phyloP scores from a whole-genome alignment of 495 filamentous ascomycete species.

The Annulohypoxylon moriforme region DNA sequence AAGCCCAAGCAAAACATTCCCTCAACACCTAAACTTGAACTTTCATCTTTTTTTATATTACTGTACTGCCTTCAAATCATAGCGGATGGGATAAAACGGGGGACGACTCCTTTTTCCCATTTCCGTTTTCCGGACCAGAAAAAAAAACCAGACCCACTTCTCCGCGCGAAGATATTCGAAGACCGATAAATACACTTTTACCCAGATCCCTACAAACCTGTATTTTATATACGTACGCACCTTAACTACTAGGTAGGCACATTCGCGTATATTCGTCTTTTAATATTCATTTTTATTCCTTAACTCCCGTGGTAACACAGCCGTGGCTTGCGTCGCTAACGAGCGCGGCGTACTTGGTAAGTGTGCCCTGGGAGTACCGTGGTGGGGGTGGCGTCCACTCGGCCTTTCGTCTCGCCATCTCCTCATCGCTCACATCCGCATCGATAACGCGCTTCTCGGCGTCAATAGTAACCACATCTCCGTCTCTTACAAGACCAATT shows the following conservation, averaged over 20 bases:
- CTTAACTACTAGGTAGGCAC: background rate
- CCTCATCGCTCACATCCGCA: conserved; percentile 67
- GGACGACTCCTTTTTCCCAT: background rate
- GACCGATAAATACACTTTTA: conserved; percentile 3
- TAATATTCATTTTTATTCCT: background rate
- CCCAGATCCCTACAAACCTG: background rate
- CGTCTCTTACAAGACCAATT: conserved; percentile 74
- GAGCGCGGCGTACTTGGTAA: conserved; percentile 78
- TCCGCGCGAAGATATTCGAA: background rate
- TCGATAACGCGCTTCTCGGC: conserved; percentile 73
- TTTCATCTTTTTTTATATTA: conserved; percentile 17
- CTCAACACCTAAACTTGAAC: conserved; percentile 1
- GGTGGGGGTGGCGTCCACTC: conserved; percentile 73
- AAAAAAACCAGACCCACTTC: background rate
- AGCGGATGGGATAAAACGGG: background rate
- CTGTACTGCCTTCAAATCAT: background rate
- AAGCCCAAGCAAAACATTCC: background rate
- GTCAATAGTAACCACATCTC: conserved; percentile 77
- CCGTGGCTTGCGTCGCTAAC: conserved; percentile 82
- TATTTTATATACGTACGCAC: background rate
- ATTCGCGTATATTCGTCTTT: background rate
- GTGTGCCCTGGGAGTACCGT: conserved; percentile 77
- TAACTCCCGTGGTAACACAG: conserved; percentile 75
- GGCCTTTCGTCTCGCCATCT: conserved; percentile 72
- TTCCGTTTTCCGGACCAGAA: background rate